Evolutionary conservation across 139 green algal species (phyloP).

Genomic region (Chlamydomonas incerta): DNA sequence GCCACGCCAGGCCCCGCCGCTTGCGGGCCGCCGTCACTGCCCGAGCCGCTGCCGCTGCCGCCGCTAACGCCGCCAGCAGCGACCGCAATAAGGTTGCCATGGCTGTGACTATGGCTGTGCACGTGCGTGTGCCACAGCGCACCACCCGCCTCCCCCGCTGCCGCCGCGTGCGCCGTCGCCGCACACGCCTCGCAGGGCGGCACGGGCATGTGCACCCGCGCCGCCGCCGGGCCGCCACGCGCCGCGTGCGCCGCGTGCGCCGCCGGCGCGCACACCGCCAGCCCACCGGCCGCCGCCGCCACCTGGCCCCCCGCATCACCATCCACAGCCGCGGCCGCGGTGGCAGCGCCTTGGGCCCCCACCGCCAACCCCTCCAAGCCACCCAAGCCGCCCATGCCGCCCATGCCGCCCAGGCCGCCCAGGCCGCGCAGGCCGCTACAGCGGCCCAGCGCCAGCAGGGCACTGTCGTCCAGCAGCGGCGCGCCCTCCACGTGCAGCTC

Average conservation of each 20-base stretch:
- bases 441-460: neutral
- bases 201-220: constrained; percentile 13
- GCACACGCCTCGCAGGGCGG: constrained; percentile 27
- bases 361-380: neutral
- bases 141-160: neutral
- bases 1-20: neutral
- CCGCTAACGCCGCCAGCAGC: neutral
- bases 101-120: no score
- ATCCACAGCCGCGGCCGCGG: no score
- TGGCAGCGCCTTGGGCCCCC: no score
- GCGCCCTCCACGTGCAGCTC: constrained; percentile 24
- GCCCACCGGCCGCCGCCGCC: no score
- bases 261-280: neutral
- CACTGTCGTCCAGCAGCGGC: neutral
- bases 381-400: no score
- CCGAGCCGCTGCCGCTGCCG: neutral
- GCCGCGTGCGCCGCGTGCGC: neutral
- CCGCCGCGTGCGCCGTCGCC: neutral
- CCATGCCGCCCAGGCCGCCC: neutral
- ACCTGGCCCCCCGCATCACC: neutral
- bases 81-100: no score
- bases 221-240: neutral
- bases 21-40: neutral
- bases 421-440: neutral
- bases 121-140: no score